A percentile compares a stretch with the other conserved stretches of the same genome.
Conservation (phyloP, 2,329 filamentous ascomycete species). For the Plenodomus biglobosus region DNA sequence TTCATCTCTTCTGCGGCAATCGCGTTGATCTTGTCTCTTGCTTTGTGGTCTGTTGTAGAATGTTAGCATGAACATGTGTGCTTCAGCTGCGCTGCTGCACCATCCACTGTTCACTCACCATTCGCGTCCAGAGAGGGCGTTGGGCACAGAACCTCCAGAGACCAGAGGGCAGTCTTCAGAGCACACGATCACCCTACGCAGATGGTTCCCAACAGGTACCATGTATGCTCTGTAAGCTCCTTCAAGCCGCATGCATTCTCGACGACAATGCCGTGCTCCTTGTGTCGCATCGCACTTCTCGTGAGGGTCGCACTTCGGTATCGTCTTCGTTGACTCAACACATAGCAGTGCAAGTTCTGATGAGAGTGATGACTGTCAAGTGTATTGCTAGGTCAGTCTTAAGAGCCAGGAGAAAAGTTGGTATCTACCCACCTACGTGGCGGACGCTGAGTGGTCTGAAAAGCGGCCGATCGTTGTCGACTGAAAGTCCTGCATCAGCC, state of each 20-base stretch:
- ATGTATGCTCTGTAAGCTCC: not conserved
- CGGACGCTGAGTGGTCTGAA: constrained; percentile 47
- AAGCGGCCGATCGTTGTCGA: constrained; percentile 38
- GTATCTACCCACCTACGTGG: constrained; percentile 42
- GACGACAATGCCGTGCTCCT: constrained; percentile 20
- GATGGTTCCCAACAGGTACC: not conserved
- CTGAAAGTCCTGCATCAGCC: constrained; percentile 6
- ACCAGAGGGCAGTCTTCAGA: not conserved
- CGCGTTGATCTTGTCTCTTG: not conserved
- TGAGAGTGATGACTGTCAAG: not conserved
- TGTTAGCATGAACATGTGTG: not conserved
- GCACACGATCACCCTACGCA: not conserved
- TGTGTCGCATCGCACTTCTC: constrained; percentile 23
- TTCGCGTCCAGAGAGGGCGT: not conserved
- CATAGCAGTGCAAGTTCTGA: not conserved
- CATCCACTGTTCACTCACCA: not conserved
- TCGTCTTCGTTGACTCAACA: constrained; percentile 5
- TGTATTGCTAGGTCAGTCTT: constrained; percentile 20
- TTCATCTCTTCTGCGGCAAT: not conserved
- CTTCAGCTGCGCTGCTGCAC: not conserved
- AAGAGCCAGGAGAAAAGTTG: constrained; percentile 20
- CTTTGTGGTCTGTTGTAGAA: not conserved
- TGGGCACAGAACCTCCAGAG: not conserved
- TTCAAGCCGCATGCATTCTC: constrained; percentile 3
- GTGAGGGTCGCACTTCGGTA: constrained; percentile 16